Evolutionary conservation across 495 filamentous ascomycete species (phyloP), one percentile per base, ranked within the genome.

Genomic region (Aspergillus wentii): DNA sequence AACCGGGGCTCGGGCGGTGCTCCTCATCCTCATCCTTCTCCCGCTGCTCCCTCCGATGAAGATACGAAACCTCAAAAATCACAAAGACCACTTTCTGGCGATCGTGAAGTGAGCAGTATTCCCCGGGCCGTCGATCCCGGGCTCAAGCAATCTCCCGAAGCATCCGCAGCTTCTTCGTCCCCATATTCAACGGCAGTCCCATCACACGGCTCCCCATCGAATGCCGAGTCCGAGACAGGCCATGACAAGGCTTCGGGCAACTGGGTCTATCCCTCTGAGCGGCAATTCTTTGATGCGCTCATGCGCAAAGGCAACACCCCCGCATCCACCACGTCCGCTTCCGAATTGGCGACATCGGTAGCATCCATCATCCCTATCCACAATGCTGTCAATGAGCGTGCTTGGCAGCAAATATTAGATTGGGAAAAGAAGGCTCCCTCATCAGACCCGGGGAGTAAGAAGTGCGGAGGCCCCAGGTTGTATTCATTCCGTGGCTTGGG

Each of bases 261-360:
- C 57, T 98, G 94, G 92, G 81, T 98, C 32, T 98, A 98, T 64
- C 92, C 92, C 0, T 94, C 86, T 0, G 94, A 98, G 54, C 76
- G 82, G 41, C 89, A 92, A 74, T 98, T 98, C 67, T 96, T 95
- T 69, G 81, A 90, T 16, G 90, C 92, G 8, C 85, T 98, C 77
- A 78, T 82, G 72, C 80, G 90, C 53, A 97, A 97, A 50, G 68
- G 70, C 21, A 79, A 67, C 43, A 63, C 57, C 0, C 65, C 68
- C 6, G 38, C 38, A 13, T 68, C 68, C 5, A 59, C 64, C 1
- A 35, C 48, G n/a, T 61, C 66, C 4, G 51, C 65, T 2, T 57
- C 58, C 1, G 64, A 71, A 41, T 44, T 71, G 19, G 78, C 79
- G 1, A 66, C 71, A 15, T 86, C 94, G 52, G 94, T 96, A 77